phyloP scores from a whole-genome alignment of 768 basidiomycete genomes.

The Glaciozyma martinii region DNA sequence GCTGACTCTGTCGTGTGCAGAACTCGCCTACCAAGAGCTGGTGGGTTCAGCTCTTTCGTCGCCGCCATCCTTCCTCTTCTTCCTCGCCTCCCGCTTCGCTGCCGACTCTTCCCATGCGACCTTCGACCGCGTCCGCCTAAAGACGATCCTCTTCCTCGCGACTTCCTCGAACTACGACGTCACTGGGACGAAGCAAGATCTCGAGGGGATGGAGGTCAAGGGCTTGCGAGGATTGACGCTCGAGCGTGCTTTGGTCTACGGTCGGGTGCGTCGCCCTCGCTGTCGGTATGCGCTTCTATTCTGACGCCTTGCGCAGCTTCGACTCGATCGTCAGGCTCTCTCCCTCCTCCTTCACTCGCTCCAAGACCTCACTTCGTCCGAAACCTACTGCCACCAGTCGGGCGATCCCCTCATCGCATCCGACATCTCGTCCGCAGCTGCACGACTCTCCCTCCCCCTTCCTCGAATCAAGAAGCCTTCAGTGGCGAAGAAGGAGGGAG shows the following conservation, averaged over 20 bases:
- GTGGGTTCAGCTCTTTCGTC: not conserved
- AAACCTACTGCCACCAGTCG: slow-evolving; percentile 15
- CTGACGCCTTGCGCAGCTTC: slow-evolving; percentile 4
- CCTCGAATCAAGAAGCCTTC: not conserved
- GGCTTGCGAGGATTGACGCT: slow-evolving; percentile 18
- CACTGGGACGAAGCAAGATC: slow-evolving; percentile 3
- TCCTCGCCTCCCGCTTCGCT: slow-evolving; percentile 8
- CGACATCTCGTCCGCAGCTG: not conserved
- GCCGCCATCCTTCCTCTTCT: slow-evolving; percentile 15
- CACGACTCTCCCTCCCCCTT: slow-evolving; percentile 5
- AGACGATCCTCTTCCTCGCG: slow-evolving; percentile 21
- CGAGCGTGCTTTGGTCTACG: slow-evolving; percentile 20
- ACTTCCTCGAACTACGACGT: slow-evolving; percentile 19
- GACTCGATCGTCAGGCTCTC: slow-evolving; percentile 25
- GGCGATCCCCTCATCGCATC: slow-evolving; percentile 14
- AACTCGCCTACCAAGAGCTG: slow-evolving; percentile 7
- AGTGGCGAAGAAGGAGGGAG: not conserved
- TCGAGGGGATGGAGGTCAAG: slow-evolving; percentile 24
- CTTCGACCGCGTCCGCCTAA: slow-evolving; percentile 22
- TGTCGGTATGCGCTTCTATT: too few species aligned
- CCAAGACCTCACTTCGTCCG: slow-evolving; percentile 20
- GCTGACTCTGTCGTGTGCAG: not conserved
- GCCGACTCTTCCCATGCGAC: not conserved
- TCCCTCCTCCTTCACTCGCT: slow-evolving; percentile 21
- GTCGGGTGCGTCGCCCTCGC: slow-evolving; percentile 10